Evolutionary conservation across 2,329 filamentous ascomycete genomes (phyloP), one percentile per base, ranked within the genome.

Genomic region (Cordyceps fumosorosea): DNA sequence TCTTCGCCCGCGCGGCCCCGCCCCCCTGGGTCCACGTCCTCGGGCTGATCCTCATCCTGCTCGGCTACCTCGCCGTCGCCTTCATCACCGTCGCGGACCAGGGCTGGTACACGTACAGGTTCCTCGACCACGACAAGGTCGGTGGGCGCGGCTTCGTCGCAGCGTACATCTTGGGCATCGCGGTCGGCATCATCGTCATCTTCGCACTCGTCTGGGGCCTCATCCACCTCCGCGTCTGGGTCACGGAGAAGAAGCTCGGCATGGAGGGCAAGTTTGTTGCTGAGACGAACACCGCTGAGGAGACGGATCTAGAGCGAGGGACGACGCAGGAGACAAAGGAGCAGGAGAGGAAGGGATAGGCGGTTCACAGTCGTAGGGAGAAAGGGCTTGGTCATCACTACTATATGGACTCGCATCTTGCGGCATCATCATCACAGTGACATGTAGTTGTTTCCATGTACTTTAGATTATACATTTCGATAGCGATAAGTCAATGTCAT

Each of bases 21-120:
- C 80, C 83, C 29, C 75, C 70, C 8, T 87, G 84, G 76, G 74
- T 89, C 24, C 86, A 92, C 69, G 72, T 91, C n/a, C 73, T 84
- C 16, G 87, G 84, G 70, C 77, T 93, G 16, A 74, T 93, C 65
- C 62, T 91, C n/a, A 73, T 95, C 7, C 80, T 96, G 48, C 84
- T 84, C 0, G 75, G 87, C 4, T 96, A 96, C 72, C 80, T 93
- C 12, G 83, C 78, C 0, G 76, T 96, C 18, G 90, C 90, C 1
- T 96, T 90, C 73, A 67, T 95, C 24, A 93, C 89, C 0, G 75
- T 83, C 64, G 84, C 84, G 5, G 87, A 86, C 0, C 80, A 91
- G 72, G 84, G 84, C 3, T 90, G 88, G 71, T 96, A 93, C 73
- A 82, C 89, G 0, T 96, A 96, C 76, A 72, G 69, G 63, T 96